A percentile compares a stretch with the other conserved stretches of the same genome.
These are phyloP conservation scores for Hypericum perforatum DNA, from an alignment of 345 rosid species.

Conservation along the genomic window DNA sequence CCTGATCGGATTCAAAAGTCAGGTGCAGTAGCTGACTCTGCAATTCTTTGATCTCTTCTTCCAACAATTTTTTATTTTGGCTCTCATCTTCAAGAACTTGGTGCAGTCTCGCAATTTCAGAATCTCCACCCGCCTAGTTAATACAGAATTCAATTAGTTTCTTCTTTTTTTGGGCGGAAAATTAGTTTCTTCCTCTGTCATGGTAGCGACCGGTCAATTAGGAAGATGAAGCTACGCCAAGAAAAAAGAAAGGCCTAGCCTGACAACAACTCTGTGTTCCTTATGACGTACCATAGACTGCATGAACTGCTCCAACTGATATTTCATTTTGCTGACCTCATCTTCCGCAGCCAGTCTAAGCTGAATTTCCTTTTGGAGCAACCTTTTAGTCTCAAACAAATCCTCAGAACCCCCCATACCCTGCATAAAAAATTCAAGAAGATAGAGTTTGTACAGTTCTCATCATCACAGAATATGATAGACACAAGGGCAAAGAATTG, in stretches of 20 bases:
- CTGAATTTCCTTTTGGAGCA: constrained; percentile 21
- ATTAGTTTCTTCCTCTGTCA: too few relatives aligned
- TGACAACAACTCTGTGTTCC: background rate
- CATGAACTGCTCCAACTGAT: constrained; percentile 14
- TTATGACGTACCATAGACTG: constrained; percentile 14
- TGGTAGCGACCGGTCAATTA: too few relatives aligned
- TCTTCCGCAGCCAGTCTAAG: constrained; percentile 21
- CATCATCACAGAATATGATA: too few relatives aligned
- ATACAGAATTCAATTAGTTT: constrained; percentile 1
- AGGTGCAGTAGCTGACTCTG: constrained; percentile 23
- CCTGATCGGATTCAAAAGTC: constrained; percentile 23
- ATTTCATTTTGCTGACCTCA: constrained; percentile 18
- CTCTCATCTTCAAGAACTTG: constrained; percentile 20
- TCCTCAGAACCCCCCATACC: constrained; percentile 16
- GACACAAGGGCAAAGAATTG: too few relatives aligned
- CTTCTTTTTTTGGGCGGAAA: background rate
- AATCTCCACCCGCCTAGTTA: constrained; percentile 23
- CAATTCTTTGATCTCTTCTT: constrained; percentile 16
- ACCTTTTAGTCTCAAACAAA: constrained; percentile 13
- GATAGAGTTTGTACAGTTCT: background rate
- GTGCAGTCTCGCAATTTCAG: constrained; percentile 19
- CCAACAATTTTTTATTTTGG: constrained; percentile 14
- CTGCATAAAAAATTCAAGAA: constrained; percentile 5
- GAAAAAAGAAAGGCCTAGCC: background rate
- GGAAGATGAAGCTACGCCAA: background rate